Percentiles rank a stretch among this genome's conserved stretches.
Evolutionary conservation across 805 yeast species (phyloP).

Genomic region (Blastobotrys chiropterorum): DNA sequence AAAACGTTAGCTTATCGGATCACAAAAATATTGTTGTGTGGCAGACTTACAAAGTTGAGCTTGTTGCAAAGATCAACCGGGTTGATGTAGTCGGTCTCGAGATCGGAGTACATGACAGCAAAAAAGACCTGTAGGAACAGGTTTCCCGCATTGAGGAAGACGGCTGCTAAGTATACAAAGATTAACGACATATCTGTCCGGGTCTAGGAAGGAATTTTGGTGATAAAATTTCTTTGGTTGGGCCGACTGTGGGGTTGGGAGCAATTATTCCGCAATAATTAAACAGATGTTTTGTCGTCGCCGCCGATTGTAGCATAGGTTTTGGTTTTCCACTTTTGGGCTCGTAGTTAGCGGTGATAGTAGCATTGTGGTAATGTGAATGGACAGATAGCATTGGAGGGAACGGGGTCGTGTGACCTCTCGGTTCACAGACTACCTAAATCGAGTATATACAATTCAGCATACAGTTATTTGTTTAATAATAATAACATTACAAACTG

Average conservation of each 20-base stretch:
- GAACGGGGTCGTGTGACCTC: too few species aligned
- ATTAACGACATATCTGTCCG: slow-evolving; percentile 10
- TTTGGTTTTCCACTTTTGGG: too few species aligned
- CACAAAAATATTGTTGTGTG: not conserved
- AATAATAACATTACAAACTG: too few species aligned
- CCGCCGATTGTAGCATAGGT: too few species aligned
- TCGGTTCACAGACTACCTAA: too few species aligned
- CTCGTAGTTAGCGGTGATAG: too few species aligned
- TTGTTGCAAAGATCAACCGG: slow-evolving; percentile 94
- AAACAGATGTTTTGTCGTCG: too few species aligned
- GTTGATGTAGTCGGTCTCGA: slow-evolving; percentile 81
- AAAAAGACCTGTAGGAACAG: slow-evolving; percentile 86
- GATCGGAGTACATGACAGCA: slow-evolving; percentile 87
- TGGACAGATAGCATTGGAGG: too few species aligned
- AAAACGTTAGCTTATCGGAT: not conserved
- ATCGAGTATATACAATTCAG: too few species aligned
- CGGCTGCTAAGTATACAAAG: slow-evolving; percentile 41
- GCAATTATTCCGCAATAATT: not conserved
- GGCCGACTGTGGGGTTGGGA: not conserved
- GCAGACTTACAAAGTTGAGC: slow-evolving; percentile 48
- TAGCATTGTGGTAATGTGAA: too few species aligned
- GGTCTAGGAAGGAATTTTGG: not conserved
- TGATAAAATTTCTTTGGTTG: not conserved
- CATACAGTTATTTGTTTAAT: too few species aligned
- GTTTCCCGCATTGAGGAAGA: slow-evolving; percentile 74